phyloP scores from a whole-genome alignment of 208 protist species.

The Trypanosoma theileri region DNA sequence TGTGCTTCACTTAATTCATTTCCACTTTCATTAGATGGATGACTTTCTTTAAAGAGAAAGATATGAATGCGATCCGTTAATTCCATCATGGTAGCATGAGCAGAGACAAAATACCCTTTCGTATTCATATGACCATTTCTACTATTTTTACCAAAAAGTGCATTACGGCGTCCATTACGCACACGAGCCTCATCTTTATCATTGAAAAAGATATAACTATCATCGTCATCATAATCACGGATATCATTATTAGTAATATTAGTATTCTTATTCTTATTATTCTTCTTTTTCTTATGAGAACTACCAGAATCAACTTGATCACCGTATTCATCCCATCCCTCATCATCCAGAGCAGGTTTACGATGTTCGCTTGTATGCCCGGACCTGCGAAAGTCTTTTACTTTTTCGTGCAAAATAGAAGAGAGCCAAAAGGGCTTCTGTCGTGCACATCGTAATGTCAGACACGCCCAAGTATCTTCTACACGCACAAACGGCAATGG shows the following conservation, averaged over 20 bases:
- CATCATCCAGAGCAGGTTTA: not conserved
- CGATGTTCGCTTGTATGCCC: not conserved
- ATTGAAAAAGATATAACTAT: not conserved
- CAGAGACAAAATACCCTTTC: not conserved
- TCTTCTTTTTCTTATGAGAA: too few relatives aligned
- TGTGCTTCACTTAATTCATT: not conserved
- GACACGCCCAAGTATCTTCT: slow-evolving; percentile 44
- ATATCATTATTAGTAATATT: too few relatives aligned
- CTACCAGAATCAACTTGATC: not conserved
- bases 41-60: slow-evolving; percentile 35
- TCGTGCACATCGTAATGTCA: slow-evolving; percentile 38
- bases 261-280: not conserved
- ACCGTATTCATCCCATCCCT: not conserved
- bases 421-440: slow-evolving; percentile 20
- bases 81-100: slow-evolving; percentile 31
- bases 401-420: slow-evolving; percentile 9
- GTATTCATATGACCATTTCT: not conserved
- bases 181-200: slow-evolving; percentile 8
- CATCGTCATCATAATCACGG: not conserved
- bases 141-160: not conserved
- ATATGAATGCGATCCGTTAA: slow-evolving; percentile 47
- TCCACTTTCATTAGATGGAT: slow-evolving; percentile 23
- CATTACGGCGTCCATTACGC: not conserved
- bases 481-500: slow-evolving; percentile 46
- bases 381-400: not conserved